Percentiles rank a stretch among this genome's conserved stretches.
These are phyloP conservation scores for Acacia acuminata DNA, from an alignment of 306 rosid genomes.

Conservation along the genomic window DNA sequence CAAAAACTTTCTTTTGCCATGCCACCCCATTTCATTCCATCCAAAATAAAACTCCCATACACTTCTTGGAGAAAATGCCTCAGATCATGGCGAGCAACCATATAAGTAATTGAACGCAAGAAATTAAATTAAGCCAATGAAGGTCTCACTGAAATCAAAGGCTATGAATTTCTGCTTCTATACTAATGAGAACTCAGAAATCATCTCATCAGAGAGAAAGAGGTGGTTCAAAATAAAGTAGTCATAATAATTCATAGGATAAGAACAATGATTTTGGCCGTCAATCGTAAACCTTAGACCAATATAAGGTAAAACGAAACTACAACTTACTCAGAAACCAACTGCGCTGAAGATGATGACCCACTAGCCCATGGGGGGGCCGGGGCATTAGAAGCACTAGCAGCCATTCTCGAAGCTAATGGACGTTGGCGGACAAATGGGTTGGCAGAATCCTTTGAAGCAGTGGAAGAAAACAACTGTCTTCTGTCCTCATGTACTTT, in stretches of 20 bases:
- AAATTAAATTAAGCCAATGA: constrained; percentile 22
- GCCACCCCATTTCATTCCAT: too few species aligned
- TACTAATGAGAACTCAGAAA: background rate
- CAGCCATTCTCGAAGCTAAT: constrained; percentile 69
- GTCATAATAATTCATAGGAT: background rate
- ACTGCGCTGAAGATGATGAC: constrained; percentile 61
- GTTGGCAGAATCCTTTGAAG: constrained; percentile 84
- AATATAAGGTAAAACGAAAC: too few species aligned
- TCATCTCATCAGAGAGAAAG: constrained; percentile 7
- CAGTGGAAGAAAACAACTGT: constrained; percentile 75
- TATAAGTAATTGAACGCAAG: background rate
- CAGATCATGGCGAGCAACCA: constrained; percentile 12
- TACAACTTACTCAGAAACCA: constrained; percentile 59
- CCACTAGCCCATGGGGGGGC: constrained; percentile 91
- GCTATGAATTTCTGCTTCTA: constrained; percentile 1
- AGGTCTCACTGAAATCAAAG: constrained; percentile 1
- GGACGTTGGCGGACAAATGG: constrained; percentile 98
- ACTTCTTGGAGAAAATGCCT: background rate
- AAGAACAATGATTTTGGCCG: background rate
- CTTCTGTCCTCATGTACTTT: constrained; percentile 92
- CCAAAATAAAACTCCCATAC: too few species aligned
- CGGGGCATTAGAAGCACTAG: constrained; percentile 70
- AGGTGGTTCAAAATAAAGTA: background rate
- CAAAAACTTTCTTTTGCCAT: too few species aligned
- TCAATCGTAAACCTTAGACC: background rate